Conservation (phyloP, 1,284 basidiomycete genomes). For the Malassezia pachydermatis region DNA sequence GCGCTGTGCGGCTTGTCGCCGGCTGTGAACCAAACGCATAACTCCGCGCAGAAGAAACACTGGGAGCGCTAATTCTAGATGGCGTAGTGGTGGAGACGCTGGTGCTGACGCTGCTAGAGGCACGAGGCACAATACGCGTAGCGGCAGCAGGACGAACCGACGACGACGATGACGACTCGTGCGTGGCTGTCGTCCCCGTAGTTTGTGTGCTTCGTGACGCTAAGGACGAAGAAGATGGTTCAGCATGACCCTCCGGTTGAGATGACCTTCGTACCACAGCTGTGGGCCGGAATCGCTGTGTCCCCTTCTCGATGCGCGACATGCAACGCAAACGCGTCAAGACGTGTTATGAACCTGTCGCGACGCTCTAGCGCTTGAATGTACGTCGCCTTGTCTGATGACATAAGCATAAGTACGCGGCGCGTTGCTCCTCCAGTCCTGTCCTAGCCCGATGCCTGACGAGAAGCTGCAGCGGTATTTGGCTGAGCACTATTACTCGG, state of each 20-base stretch:
- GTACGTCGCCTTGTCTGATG: neutral
- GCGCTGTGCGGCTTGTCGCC: neutral
- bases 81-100: neutral
- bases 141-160: neutral
- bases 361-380: neutral
- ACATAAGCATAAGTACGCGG: neutral
- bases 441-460: conserved; percentile 30
- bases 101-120: neutral
- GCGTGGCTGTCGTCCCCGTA: neutral
- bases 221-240: no score
- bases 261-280: conserved; percentile 3
- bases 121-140: neutral
- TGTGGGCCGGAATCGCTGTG: conserved; percentile 17
- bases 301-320: conserved; percentile 20
- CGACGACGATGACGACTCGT: neutral
- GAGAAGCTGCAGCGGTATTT: conserved; percentile 52
- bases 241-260: no score
- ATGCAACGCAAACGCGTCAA: conserved; percentile 3
- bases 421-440: no score
- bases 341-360: no score
- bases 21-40: conserved; percentile 14
- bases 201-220: neutral
- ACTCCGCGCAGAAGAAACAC: conserved; percentile 7
- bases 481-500: conserved; percentile 73
- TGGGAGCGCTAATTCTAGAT: neutral